Evolutionary conservation across 345 rosid species (phyloP), one percentile per base, ranked within the genome.

Genomic region (Populus euphratica): DNA sequence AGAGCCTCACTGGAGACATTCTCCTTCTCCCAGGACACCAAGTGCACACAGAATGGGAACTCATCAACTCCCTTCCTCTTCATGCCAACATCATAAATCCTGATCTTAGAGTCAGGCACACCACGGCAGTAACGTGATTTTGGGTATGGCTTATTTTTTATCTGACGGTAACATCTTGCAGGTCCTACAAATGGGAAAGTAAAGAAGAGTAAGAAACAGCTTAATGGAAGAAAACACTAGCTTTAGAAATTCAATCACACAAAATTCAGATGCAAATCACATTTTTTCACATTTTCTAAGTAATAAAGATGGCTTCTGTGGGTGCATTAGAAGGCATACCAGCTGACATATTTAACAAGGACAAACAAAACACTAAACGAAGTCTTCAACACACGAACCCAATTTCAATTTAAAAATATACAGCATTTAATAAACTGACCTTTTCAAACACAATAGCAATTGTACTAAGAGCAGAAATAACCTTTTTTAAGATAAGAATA

Each of bases 71-170:
- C 96, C 21, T 91, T 90, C 90, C 49, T 91, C 83, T 91, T 91
- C 96, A 91, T 91, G 1, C 96, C 96, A 2, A 91, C 93, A 79
- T 90, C 96, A 74, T 90, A 91, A 78, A 91, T 90, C 86, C 91
- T 90, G 84, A 91, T 91, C 79, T 91, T 91, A 0, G 93, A 81
- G 62, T 90, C 96, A 21, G 93, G 96, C 27, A 91, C 96, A 84
- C 96, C 93, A 65, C 96, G 92, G 47, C 92, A 90, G 66, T 78
- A 90, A 0, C 93, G 83, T 4, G 96, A 91, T 38, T 88, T 91
- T 0, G 96, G 96, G 82, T 90, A 91, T 0, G 96, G 93, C 77
- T 90, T 91, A 52, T 91, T 91, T 79, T 91, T 91, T 10, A 91
- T 91, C 84, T 91, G 96, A 14, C 83, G 80, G 54, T 81, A 81